Evolutionary conservation across 139 green algal genomes (phyloP), one percentile per base, ranked within the genome.

Genomic region (Spirogloea muscicola): DNA sequence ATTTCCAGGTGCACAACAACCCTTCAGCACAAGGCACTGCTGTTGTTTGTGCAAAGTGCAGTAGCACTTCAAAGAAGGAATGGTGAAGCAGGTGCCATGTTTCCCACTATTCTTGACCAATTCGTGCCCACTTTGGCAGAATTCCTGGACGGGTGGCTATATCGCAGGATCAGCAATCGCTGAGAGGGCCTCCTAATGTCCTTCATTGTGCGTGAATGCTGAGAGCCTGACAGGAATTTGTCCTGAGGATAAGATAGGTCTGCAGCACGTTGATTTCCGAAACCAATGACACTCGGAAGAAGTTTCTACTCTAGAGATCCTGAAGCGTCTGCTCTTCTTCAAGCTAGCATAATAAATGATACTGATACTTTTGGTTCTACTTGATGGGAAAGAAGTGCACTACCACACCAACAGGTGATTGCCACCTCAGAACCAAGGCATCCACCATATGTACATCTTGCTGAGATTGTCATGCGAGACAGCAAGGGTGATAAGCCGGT

Each of bases 381-480:
- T n/a, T 36, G 1, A 40, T 62, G 52, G 2, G 36, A 62, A 3
- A 27, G 1, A 62, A 18, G 16, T 67, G 13, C 44, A 27, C 16
- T 52, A 52, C 44, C 16, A 55, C 21, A 70, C 31, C 41, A 37
- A 38, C 3, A 58, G 55, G 6, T 16, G 57, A 58, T 25, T 21
- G 36, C 21, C 3, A 41, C 25, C 38, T 81, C 41, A 82, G 55
- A 82, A 82, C 87, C 89, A 96, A 0, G 89, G 58, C 90, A 94
- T 93, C 90, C 90, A 96, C 90, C 91, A 96, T 33, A 97, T 91
- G 76, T 96, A 97, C 91, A 97, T 96, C 31, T 76, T 67, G 2
- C 84, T 87, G 49, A 98, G 80, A 74, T 96, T 96, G 27, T 96
- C 86, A 44, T 91, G 89, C 59, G 88, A 84, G 3, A 59, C 86